Evolutionary conservation across 768 basidiomycete genomes (phyloP).

Genomic region (Leccinum olivaceopallidum): DNA sequence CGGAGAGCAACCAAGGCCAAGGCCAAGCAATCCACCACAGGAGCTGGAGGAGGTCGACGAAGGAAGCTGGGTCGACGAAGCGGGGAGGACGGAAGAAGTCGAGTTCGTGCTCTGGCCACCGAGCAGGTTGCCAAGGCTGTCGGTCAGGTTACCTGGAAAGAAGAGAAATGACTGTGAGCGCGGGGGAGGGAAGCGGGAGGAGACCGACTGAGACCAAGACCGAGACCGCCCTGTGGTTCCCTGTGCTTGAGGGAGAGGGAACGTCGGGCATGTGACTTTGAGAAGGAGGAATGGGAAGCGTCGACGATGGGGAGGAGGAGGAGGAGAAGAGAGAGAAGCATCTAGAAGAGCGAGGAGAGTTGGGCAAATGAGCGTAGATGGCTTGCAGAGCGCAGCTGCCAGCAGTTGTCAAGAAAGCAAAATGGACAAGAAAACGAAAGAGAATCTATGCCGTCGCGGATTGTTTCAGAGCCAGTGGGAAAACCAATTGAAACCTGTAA

Average conservation of each 20-base stretch:
- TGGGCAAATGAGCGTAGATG: conserved; percentile 42
- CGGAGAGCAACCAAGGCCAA: conserved; percentile 21
- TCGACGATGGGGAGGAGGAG: conserved; percentile 27
- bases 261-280: conserved; percentile 37
- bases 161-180: background rate
- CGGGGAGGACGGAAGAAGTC: conserved; percentile 16
- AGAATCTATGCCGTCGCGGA: background rate
- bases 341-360: conserved; percentile 28
- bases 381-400: conserved; percentile 10
- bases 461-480: background rate
- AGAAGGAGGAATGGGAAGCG: conserved; percentile 42
- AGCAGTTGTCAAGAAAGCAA: background rate
- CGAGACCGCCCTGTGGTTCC: conserved; percentile 20
- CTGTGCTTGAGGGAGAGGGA: conserved; percentile 21
- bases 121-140: background rate
- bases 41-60: background rate
- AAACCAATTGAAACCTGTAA: background rate
- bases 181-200: background rate
- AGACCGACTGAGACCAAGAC: conserved; percentile 4
- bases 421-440: background rate
- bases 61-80: conserved; percentile 10
- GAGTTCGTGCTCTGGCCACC: background rate
- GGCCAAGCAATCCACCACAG: conserved; percentile 22
- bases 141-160: conserved; percentile 1
- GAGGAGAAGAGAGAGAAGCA: conserved; percentile 30